Percentiles rank a stretch among this genome's conserved stretches.
These are phyloP conservation scores for Lenzites betulinus DNA, from an alignment of 768 basidiomycete genomes.

Conservation along the genomic window DNA sequence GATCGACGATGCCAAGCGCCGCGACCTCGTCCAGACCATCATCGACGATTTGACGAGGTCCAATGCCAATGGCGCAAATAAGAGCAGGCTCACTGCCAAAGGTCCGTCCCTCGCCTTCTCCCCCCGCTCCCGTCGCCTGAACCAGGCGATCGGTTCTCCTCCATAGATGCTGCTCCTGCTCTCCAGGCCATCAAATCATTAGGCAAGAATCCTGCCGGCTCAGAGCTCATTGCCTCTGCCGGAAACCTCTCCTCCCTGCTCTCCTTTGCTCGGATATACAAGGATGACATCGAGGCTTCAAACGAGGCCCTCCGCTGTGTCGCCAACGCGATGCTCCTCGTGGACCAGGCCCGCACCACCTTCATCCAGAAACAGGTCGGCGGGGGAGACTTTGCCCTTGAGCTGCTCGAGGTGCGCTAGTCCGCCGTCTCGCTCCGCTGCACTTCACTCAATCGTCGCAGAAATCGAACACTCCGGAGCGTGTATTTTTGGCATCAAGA, in stretches of 20 bases:
- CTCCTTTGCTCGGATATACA: slow-evolving; percentile 50
- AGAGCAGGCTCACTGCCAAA: slow-evolving; percentile 53
- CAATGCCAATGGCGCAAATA: slow-evolving; percentile 38
- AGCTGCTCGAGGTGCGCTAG: slow-evolving; percentile 58
- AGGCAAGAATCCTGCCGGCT: slow-evolving; percentile 70
- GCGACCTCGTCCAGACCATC: slow-evolving; percentile 50
- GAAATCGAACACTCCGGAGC: slow-evolving; percentile 64
- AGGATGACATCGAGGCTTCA: slow-evolving; percentile 58
- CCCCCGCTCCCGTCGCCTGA: slow-evolving; percentile 6
- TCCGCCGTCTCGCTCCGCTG: slow-evolving; percentile 11
- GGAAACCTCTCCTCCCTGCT: slow-evolving; percentile 62
- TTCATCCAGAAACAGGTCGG: slow-evolving; percentile 60
- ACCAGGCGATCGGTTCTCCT: not conserved
- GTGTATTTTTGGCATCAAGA: slow-evolving; percentile 73
- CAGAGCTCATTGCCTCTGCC: slow-evolving; percentile 55
- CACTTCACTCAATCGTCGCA: slow-evolving; percentile 31
- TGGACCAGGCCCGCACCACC: slow-evolving; percentile 59
- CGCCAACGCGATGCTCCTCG: slow-evolving; percentile 77
- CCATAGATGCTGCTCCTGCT: slow-evolving; percentile 65
- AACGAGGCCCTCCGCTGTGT: slow-evolving; percentile 74
- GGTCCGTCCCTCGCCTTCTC: slow-evolving; percentile 42
- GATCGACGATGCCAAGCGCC: slow-evolving; percentile 50
- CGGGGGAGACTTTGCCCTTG: slow-evolving; percentile 59
- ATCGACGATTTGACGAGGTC: slow-evolving; percentile 28
- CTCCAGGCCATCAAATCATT: slow-evolving; percentile 74